Evolutionary conservation across 495 filamentous ascomycete genomes (phyloP).

Genomic region (Trichoderma erinaceum): DNA sequence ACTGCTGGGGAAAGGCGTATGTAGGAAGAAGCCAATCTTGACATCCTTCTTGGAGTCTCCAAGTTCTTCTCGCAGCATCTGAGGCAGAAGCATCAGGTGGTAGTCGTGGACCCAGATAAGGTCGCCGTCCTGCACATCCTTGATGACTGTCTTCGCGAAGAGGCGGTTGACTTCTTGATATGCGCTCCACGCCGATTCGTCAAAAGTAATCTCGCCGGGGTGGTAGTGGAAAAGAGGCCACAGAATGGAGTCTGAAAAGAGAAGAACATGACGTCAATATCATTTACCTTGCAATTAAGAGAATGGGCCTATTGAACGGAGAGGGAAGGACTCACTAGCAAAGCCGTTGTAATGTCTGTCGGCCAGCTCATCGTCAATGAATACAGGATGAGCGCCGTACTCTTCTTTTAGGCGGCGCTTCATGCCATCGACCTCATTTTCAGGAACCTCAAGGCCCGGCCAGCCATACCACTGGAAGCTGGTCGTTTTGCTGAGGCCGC

Average conservation of each 20-base stretch:
- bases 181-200: constrained; percentile 79
- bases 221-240: constrained; percentile 98
- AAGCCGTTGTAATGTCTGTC: constrained; percentile 85
- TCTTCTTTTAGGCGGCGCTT: constrained; percentile 64
- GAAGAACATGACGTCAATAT: background rate
- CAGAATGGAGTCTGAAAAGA: constrained; percentile 71
- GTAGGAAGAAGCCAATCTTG: constrained; percentile 90
- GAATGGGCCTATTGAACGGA: background rate
- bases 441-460: constrained; percentile 82
- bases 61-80: constrained; percentile 73
- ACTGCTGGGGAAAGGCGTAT: constrained; percentile 88
- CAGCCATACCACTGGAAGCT: constrained; percentile 98
- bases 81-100: constrained; percentile 85
- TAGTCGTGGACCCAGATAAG: constrained; percentile 97
- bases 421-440: constrained; percentile 59
- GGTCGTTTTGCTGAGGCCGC: constrained; percentile 81
- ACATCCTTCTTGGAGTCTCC: constrained; percentile 65
- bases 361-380: constrained; percentile 70
- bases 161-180: constrained; percentile 80
- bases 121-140: constrained; percentile 68
- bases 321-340: constrained; percentile 49
- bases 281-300: no score
- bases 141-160: constrained; percentile 73
- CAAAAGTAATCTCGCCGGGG: constrained; percentile 84
- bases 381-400: constrained; percentile 68